These are phyloP conservation scores for Nothopassalora personata DNA, from an alignment of 2,329 filamentous ascomycete species.

Conservation along the genomic window DNA sequence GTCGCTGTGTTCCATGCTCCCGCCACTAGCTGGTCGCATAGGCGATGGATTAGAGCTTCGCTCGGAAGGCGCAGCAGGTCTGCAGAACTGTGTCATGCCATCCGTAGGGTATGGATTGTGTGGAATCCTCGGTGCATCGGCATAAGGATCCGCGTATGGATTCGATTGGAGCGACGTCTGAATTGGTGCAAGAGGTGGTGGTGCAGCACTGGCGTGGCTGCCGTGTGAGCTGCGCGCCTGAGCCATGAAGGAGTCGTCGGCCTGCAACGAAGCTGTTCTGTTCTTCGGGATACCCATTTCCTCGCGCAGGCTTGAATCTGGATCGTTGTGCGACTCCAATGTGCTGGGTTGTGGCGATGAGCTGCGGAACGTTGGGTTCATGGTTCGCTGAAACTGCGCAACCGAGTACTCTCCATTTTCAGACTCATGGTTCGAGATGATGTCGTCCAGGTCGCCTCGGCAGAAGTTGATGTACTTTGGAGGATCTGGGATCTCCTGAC, in stretches of 20 bases:
- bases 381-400: slow-evolving; percentile 88
- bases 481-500: slow-evolving; percentile 93
- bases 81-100: slow-evolving; percentile 96
- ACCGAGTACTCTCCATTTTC: slow-evolving; percentile 90
- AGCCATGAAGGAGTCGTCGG: slow-evolving; percentile 27
- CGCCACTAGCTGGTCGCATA: slow-evolving; percentile 72
- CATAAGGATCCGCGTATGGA: slow-evolving; percentile 49
- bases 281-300: slow-evolving; percentile 53
- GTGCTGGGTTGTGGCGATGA: slow-evolving; percentile 93
- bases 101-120: slow-evolving; percentile 93
- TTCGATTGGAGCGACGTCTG: slow-evolving; percentile 21
- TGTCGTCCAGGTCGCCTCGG: slow-evolving; percentile 76
- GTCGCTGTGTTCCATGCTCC: slow-evolving; percentile 71
- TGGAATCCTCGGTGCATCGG: slow-evolving; percentile 64
- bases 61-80: slow-evolving; percentile 66
- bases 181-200: slow-evolving; percentile 22
- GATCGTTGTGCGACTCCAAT: slow-evolving; percentile 87
- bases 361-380: slow-evolving; percentile 92
- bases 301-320: slow-evolving; percentile 65
- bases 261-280: slow-evolving; percentile 35
- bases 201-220: slow-evolving; percentile 27
- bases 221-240: slow-evolving; percentile 27
- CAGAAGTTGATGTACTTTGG: slow-evolving; percentile 99
- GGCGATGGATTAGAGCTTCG: slow-evolving; percentile 63
- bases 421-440: slow-evolving; percentile 67